phyloP scores from a whole-genome alignment of 805 yeast species.

The Suhomyces sp. region DNA sequence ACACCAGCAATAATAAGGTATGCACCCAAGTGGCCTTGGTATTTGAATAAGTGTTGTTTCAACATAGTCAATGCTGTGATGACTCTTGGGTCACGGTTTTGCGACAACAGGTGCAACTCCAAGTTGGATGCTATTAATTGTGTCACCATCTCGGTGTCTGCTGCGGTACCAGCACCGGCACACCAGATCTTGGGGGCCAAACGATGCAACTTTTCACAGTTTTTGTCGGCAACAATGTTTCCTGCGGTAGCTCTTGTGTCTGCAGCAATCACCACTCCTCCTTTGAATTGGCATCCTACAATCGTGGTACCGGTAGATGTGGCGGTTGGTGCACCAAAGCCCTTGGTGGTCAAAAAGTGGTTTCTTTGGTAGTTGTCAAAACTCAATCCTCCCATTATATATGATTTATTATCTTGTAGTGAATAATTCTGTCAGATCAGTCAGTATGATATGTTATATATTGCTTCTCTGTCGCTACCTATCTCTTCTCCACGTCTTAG shows the following conservation, averaged over 20 bases:
- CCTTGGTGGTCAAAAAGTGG: constrained; percentile 64
- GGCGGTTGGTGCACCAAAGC: constrained; percentile 77
- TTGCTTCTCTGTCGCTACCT: neutral
- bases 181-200: constrained; percentile 94
- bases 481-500: neutral
- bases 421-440: neutral
- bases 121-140: constrained; percentile 87
- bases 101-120: constrained; percentile 82
- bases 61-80: constrained; percentile 88
- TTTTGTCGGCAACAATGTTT: constrained; percentile 94
- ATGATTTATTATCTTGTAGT: neutral
- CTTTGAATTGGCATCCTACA: constrained; percentile 90
- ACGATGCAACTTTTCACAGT: constrained; percentile 92
- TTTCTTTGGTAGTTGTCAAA: constrained; percentile 95
- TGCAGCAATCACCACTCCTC: constrained; percentile 97
- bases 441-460: neutral
- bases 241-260: constrained; percentile 99
- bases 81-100: constrained; percentile 87
- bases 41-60: constrained; percentile 93
- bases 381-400: constrained; percentile 78
- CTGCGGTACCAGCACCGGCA: constrained; percentile 99
- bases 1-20: constrained; percentile 97
- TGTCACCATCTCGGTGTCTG: constrained; percentile 97
- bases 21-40: constrained; percentile 97
- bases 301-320: constrained; percentile 99